Evolutionary conservation across 352 stramenopile species (phyloP).

Genomic region (Globisporangium uncinulatum): DNA sequence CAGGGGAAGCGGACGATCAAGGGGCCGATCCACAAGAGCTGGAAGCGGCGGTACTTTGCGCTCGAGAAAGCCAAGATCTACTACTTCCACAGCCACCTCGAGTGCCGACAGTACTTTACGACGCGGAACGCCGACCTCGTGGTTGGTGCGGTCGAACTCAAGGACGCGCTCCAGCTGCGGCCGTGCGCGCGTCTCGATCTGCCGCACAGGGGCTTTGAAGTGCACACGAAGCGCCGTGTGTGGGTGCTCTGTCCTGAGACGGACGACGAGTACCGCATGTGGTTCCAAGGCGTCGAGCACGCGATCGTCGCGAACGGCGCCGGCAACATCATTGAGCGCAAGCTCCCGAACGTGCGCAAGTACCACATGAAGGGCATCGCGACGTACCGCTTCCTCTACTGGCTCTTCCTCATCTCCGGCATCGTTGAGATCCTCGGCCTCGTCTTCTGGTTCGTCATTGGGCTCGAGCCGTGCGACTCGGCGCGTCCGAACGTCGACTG

Average conservation of each 20-base stretch:
- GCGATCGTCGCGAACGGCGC: constrained; percentile 69
- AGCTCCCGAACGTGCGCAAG: constrained; percentile 84
- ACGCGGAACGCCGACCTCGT: constrained; percentile 79
- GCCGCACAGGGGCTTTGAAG: constrained; percentile 74
- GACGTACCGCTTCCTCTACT: constrained; percentile 75
- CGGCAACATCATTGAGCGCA: constrained; percentile 83
- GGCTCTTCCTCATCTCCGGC: constrained; percentile 67
- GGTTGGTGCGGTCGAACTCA: constrained; percentile 75
- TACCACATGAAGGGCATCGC: constrained; percentile 86
- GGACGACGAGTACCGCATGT: constrained; percentile 81
- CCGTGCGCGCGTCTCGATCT: constrained; percentile 75
- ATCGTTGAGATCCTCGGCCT: constrained; percentile 67
- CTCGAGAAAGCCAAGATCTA: constrained; percentile 87
- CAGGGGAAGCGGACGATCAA: constrained; percentile 86
- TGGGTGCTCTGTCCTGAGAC: constrained; percentile 84
- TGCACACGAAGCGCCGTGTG: constrained; percentile 75
- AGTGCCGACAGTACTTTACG: constrained; percentile 86
- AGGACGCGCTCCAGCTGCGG: constrained; percentile 80
- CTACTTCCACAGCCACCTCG: constrained; percentile 84
- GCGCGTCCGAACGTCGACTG: constrained; percentile 41
- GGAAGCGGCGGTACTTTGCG: constrained; percentile 84
- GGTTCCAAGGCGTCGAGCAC: constrained; percentile 76
- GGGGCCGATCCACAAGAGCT: constrained; percentile 83
- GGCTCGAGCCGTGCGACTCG: constrained; percentile 65
- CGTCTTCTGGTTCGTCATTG: constrained; percentile 79